phyloP scores from a whole-genome alignment of 495 filamentous ascomycete genomes.

The Rostrohypoxylon terebratum region DNA sequence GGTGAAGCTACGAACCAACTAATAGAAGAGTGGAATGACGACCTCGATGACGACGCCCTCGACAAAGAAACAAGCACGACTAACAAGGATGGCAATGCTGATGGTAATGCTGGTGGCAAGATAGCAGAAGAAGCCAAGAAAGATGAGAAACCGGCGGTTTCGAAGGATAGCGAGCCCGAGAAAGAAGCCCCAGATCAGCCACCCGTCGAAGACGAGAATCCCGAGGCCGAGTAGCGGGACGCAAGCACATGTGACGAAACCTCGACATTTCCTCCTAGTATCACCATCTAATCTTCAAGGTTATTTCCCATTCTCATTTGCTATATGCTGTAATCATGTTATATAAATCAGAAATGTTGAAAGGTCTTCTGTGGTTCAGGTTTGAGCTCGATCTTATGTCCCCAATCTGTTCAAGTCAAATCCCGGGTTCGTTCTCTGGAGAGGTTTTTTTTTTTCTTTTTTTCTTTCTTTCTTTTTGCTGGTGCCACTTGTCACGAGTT shows the following conservation, averaged over 20 bases:
- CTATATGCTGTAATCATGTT: not conserved
- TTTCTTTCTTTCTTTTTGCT: no score
- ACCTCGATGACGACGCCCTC: constrained; percentile 29
- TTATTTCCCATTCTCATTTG: not conserved
- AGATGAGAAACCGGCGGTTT: not conserved
- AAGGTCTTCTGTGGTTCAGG: not conserved
- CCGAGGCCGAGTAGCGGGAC: constrained; percentile 1
- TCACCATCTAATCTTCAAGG: not conserved
- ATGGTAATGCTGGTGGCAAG: not conserved
- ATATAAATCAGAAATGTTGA: not conserved
- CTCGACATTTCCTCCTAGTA: not conserved
- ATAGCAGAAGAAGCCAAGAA: constrained; percentile 1
- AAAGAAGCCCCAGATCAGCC: not conserved
- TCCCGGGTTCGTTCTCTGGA: no score
- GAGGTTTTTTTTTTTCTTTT: no score
- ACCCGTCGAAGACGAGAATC: constrained; percentile 16
- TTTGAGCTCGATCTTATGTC: not conserved
- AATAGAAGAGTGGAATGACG: constrained; percentile 63
- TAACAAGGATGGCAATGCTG: constrained; percentile 3
- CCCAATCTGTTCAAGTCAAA: no score
- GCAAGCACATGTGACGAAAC: not conserved
- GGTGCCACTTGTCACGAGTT: not conserved
- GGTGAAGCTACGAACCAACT: constrained; percentile 71
- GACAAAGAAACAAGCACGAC: not conserved
- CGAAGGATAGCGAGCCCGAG: constrained; percentile 10